Evolutionary conservation across 352 stramenopile genomes (phyloP).

Genomic region (Globisporangium paddicum): DNA sequence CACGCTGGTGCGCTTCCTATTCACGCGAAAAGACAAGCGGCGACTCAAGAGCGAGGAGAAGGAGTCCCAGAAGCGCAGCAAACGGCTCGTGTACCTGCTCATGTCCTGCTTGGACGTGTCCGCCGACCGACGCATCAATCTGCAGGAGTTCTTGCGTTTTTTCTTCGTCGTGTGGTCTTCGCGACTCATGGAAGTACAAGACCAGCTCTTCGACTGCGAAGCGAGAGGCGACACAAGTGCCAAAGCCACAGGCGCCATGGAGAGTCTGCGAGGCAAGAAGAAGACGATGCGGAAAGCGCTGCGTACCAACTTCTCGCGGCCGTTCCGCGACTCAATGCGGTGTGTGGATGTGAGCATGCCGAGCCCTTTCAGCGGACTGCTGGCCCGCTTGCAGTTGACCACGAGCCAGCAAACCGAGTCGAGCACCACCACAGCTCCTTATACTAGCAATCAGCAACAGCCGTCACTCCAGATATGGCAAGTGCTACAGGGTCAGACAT

Average conservation of each 20-base stretch:
- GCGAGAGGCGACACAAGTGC: neutral
- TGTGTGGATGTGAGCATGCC: constrained; percentile 33
- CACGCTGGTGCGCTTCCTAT: constrained; percentile 42
- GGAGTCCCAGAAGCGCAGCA: constrained; percentile 11
- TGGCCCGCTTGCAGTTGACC: constrained; percentile 26
- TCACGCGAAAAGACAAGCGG: constrained; percentile 17
- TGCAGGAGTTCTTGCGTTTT: constrained; percentile 45
- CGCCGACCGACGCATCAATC: constrained; percentile 32
- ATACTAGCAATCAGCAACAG: neutral
- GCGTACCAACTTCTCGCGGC: constrained; percentile 47
- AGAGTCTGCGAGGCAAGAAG: constrained; percentile 16
- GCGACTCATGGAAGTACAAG: constrained; percentile 43
- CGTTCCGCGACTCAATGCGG: constrained; percentile 51
- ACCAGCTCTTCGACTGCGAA: constrained; percentile 29
- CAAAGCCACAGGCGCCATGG: constrained; percentile 1
- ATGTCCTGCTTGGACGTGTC: constrained; percentile 45
- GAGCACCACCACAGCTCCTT: neutral
- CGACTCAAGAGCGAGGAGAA: constrained; percentile 17
- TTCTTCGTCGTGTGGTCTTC: constrained; percentile 54
- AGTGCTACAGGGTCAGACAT: constrained; percentile 25
- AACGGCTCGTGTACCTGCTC: constrained; percentile 48
- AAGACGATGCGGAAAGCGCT: constrained; percentile 27
- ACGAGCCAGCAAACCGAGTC: neutral
- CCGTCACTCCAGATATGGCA: constrained; percentile 25
- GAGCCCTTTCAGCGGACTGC: constrained; percentile 32